Percentiles rank a stretch among this genome's conserved stretches.
Conservation (phyloP, 1,139 yeast species). For the Protomyces inundatus region DNA sequence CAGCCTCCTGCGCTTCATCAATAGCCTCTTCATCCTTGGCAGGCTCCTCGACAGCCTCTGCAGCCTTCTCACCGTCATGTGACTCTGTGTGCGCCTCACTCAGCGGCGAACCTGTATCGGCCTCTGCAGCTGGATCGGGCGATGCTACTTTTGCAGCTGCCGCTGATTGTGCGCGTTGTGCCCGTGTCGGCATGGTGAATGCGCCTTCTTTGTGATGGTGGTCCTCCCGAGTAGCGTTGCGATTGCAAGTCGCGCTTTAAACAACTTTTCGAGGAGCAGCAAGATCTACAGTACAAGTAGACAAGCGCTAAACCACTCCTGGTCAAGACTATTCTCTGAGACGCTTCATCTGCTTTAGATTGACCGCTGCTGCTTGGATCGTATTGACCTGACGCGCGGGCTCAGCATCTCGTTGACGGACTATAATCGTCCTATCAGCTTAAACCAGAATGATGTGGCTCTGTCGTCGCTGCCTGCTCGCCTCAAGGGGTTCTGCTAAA, state of each 20-base stretch:
- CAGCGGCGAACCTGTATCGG: not conserved
- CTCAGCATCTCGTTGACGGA: not conserved
- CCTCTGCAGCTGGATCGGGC: not conserved
- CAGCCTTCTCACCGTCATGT: not conserved
- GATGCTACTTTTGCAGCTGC: not conserved
- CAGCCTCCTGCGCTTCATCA: not conserved
- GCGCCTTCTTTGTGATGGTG: no score
- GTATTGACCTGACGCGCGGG: not conserved
- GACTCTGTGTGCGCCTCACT: constrained; percentile 1
- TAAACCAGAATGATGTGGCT: not conserved
- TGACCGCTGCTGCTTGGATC: not conserved
- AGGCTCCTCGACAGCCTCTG: not conserved
- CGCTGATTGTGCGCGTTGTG: not conserved
- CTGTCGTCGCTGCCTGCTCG: not conserved
- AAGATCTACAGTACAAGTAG: no score
- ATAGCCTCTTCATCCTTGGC: not conserved
- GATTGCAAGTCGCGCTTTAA: no score
- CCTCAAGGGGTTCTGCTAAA: no score
- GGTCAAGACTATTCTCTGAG: no score
- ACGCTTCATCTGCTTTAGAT: not conserved
- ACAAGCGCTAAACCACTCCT: no score
- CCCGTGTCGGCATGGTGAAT: not conserved
- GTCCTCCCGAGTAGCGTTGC: no score
- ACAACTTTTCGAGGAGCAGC: no score
- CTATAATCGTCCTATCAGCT: not conserved